These are phyloP conservation scores for Selaginella tamariscina DNA, from an alignment of 75 land plant species.

Conservation along the genomic window DNA sequence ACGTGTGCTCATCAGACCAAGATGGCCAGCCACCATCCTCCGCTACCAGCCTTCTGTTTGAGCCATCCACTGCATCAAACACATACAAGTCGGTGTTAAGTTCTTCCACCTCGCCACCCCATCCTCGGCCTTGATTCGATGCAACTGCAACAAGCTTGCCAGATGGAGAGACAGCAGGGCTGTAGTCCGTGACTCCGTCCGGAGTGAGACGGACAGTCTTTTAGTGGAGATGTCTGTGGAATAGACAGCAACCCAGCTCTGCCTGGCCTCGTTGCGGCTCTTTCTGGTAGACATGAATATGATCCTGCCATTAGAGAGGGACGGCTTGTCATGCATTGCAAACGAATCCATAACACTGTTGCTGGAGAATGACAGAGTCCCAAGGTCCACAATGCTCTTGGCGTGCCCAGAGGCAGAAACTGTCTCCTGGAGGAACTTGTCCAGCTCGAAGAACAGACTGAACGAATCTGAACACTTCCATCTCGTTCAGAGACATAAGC, in stretches of 20 bases:
- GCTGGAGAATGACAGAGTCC: conserved; percentile 8
- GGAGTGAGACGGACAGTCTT: conserved; percentile 40
- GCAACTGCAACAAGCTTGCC: conserved; percentile 61
- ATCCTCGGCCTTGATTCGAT: conserved; percentile 46
- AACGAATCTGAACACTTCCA: conserved; percentile 37
- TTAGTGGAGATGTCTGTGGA: conserved; percentile 19
- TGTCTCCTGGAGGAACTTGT: no score
- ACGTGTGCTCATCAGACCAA: conserved; percentile 49
- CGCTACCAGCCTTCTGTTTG: conserved; percentile 22
- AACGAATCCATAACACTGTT: conserved; percentile 22
- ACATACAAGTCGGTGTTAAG: conserved; percentile 50
- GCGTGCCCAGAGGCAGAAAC: conserved; percentile 9
- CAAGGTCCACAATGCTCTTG: conserved; percentile 4
- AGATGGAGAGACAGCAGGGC: conserved; percentile 51
- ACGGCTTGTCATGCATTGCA: conserved; percentile 49
- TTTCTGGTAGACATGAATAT: conserved; percentile 55
- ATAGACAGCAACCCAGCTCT: conserved; percentile 65
- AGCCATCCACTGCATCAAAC: conserved; percentile 37
- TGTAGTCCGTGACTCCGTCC: conserved; percentile 39
- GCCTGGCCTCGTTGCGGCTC: conserved; percentile 24
- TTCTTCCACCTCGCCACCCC: conserved; percentile 60
- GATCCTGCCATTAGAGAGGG: conserved; percentile 23
- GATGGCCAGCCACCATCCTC: conserved; percentile 71
- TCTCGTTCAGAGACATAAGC: conserved; percentile 60
- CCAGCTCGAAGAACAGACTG: neutral